Percentiles rank a stretch among this genome's conserved stretches.
phyloP scores from a whole-genome alignment of 345 rosid species.

The Jatropha curcas region DNA sequence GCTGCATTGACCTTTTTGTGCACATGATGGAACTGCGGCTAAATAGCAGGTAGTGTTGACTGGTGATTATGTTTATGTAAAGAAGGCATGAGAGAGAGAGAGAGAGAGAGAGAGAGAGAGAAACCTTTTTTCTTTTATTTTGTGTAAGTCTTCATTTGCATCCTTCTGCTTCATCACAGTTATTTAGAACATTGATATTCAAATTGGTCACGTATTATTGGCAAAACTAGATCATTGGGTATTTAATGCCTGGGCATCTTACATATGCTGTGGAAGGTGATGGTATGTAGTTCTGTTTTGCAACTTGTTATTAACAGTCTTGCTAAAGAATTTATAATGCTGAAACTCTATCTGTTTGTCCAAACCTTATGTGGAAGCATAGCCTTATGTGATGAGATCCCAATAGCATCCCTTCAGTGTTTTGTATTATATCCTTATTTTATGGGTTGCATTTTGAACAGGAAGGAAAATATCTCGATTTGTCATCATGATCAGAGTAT shows the following conservation, averaged over 20 bases:
- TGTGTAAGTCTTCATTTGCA: not conserved
- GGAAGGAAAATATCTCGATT: conserved; percentile 3
- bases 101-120: not conserved
- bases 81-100: not conserved
- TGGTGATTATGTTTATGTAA: not conserved
- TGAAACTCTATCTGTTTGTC: not conserved
- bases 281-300: not conserved
- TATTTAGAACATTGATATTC: not conserved
- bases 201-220: not conserved
- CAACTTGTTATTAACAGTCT: not conserved
- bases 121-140: not conserved
- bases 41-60: conserved; percentile 65
- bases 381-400: not conserved
- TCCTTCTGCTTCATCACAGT: not conserved
- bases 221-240: not conserved
- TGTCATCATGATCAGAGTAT: not conserved
- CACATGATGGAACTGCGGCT: conserved; percentile 98
- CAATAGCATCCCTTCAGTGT: not conserved
- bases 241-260: not conserved
- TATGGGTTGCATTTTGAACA: conserved; percentile 2
- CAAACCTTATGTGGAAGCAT: not conserved
- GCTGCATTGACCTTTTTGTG: conserved; percentile 93
- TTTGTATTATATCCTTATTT: not conserved
- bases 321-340: not conserved
- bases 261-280: not conserved